These are phyloP conservation scores for Simmondsia chinensis DNA, from an alignment of 148 eudicot species.

Conservation along the genomic window DNA sequence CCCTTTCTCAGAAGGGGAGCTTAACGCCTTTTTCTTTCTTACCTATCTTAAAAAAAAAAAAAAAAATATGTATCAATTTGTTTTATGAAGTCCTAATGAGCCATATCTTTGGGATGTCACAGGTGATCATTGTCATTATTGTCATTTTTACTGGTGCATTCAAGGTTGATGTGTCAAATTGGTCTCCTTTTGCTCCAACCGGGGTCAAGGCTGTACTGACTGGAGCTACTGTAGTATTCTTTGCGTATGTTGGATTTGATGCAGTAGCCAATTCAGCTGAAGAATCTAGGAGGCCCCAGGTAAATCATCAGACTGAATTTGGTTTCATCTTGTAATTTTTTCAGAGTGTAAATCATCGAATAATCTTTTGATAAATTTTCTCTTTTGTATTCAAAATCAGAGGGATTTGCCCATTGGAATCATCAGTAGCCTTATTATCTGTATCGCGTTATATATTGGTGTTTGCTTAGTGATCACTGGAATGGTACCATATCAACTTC, in stretches of 20 bases:
- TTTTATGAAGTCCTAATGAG: no score
- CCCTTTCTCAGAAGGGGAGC: no score
- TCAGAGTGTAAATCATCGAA: neutral
- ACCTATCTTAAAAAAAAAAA: no score
- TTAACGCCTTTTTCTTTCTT: no score
- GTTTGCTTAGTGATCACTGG: conserved; percentile 97
- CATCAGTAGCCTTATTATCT: conserved; percentile 79
- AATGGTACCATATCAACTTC: conserved; percentile 73
- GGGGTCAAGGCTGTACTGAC: conserved; percentile 67
- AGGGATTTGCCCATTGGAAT: conserved; percentile 93
- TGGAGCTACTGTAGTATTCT: conserved; percentile 96
- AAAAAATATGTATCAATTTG: no score
- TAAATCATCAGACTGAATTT: conserved; percentile 6
- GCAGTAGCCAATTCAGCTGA: conserved; percentile 99
- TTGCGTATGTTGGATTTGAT: conserved; percentile 97
- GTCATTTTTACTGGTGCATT: conserved; percentile 73
- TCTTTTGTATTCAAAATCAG: conserved; percentile 19
- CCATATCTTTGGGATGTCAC: no score
- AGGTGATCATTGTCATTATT: conserved; percentile 80
- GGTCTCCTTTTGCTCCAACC: conserved; percentile 92
- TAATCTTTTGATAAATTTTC: neutral
- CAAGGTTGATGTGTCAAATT: conserved; percentile 81
- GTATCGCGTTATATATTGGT: conserved; percentile 67
- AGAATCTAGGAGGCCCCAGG: conserved; percentile 94
- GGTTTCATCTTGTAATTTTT: neutral